Evolutionary conservation across 2,329 filamentous ascomycete genomes (phyloP).

Genomic region (Dactylellina haptotyla): DNA sequence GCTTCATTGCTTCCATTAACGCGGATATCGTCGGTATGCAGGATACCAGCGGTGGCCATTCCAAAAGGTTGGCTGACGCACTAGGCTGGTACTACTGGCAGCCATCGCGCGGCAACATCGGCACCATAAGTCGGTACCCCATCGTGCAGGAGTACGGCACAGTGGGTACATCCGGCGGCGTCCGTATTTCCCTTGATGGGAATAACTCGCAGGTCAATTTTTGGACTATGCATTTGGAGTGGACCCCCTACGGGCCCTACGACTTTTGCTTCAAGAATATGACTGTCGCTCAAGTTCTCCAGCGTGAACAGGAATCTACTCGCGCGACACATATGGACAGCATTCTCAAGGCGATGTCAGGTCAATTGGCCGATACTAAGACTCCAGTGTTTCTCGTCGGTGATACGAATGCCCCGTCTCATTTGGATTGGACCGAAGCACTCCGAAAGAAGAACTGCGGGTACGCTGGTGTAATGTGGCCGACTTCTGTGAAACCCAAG

Average conservation of each 20-base stretch:
- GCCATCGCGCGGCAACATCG: constrained; percentile 58
- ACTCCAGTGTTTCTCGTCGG: constrained; percentile 62
- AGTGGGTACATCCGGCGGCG: constrained; percentile 59
- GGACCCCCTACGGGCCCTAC: constrained; percentile 63
- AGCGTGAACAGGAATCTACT: constrained; percentile 61
- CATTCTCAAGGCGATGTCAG: constrained; percentile 60
- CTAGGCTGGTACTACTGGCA: constrained; percentile 63
- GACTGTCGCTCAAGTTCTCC: constrained; percentile 60
- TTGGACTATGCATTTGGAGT: constrained; percentile 61
- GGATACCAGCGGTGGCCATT: constrained; percentile 60
- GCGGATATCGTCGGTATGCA: constrained; percentile 62
- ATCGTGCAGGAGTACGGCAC: constrained; percentile 59
- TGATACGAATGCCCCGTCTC: constrained; percentile 64
- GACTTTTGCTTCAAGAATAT: constrained; percentile 63
- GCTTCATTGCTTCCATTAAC: constrained; percentile 59
- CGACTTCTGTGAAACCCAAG: constrained; percentile 61
- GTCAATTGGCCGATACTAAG: constrained; percentile 59
- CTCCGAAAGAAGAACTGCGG: constrained; percentile 61
- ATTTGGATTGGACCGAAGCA: constrained; percentile 62
- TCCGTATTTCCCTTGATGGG: constrained; percentile 61
- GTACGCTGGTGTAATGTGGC: constrained; percentile 61
- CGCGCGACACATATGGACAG: constrained; percentile 62
- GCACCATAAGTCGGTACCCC: constrained; percentile 62
- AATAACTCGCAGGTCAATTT: constrained; percentile 60
- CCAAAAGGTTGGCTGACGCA: constrained; percentile 60